Percentiles rank a stretch among this genome's conserved stretches.
Evolutionary conservation across 1,284 basidiomycete species (phyloP).

Genomic region (Sporisorium exsertum): DNA sequence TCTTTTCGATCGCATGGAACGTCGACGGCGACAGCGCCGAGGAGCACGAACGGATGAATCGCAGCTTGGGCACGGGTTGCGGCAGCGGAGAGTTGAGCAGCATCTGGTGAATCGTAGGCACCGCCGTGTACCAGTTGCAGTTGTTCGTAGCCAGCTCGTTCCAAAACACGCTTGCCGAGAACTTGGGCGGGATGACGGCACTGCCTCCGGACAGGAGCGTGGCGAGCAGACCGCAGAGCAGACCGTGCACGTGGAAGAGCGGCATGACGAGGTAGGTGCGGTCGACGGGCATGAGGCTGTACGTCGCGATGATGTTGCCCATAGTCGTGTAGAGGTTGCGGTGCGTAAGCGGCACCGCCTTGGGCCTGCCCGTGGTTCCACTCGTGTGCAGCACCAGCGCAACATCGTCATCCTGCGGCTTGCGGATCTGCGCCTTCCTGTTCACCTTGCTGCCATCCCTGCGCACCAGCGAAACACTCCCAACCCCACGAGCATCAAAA

Average conservation of each 20-base stretch:
- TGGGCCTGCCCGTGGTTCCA: slow-evolving; percentile 76
- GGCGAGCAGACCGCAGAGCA: slow-evolving; percentile 76
- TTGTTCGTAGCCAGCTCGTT: slow-evolving; percentile 70
- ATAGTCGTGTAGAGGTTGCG: slow-evolving; percentile 76
- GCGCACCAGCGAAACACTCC: slow-evolving; percentile 45
- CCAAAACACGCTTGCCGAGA: slow-evolving; percentile 77
- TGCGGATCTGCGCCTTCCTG: slow-evolving; percentile 20
- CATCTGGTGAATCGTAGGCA: slow-evolving; percentile 73
- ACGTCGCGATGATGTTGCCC: slow-evolving; percentile 71
- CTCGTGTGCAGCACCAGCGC: slow-evolving; percentile 75
- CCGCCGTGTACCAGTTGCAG: slow-evolving; percentile 67
- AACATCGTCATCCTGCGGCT: slow-evolving; percentile 54
- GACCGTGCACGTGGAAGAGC: slow-evolving; percentile 78
- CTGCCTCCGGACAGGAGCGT: slow-evolving; percentile 75
- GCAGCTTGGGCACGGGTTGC: slow-evolving; percentile 69
- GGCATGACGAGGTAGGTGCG: slow-evolving; percentile 77
- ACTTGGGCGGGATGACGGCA: slow-evolving; percentile 75
- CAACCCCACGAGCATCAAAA: slow-evolving; percentile 53
- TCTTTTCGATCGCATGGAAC: slow-evolving; percentile 71
- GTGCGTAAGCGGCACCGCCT: slow-evolving; percentile 75
- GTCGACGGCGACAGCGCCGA: slow-evolving; percentile 71
- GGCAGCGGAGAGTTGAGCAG: slow-evolving; percentile 70
- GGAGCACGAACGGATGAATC: slow-evolving; percentile 73
- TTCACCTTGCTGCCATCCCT: slow-evolving; percentile 42
- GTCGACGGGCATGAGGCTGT: slow-evolving; percentile 72